These are phyloP conservation scores for Pulveroboletus ridleyi DNA, from an alignment of 1,284 basidiomycete species.

Conservation along the genomic window DNA sequence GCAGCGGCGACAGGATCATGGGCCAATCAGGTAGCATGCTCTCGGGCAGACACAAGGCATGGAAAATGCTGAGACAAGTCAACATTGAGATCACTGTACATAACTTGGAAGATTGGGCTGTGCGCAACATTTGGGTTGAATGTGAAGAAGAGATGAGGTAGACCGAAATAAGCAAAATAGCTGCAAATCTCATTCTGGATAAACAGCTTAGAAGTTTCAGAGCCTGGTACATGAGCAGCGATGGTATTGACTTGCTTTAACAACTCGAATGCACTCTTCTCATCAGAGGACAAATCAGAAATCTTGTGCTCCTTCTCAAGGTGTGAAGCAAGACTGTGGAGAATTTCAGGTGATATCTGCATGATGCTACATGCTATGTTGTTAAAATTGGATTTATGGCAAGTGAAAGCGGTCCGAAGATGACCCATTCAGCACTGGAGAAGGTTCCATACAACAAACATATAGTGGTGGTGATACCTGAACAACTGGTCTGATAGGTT, in stretches of 20 bases:
- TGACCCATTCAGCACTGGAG: neutral
- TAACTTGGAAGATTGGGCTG: slow-evolving; percentile 25
- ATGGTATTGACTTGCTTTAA: slow-evolving; percentile 18
- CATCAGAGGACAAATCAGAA: neutral
- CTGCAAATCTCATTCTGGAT: slow-evolving; percentile 16
- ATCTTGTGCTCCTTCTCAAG: neutral
- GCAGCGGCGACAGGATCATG: slow-evolving; percentile 18
- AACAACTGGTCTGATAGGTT: neutral
- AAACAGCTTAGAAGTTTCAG: slow-evolving; percentile 21
- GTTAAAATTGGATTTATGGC: neutral
- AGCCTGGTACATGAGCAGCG: slow-evolving; percentile 16
- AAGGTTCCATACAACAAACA: neutral
- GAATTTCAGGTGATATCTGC: neutral
- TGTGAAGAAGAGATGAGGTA: slow-evolving; percentile 20
- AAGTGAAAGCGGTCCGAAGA: neutral
- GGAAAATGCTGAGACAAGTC: slow-evolving; percentile 15
- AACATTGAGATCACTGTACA: slow-evolving; percentile 16
- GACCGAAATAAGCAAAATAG: slow-evolving; percentile 19
- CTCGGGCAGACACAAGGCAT: slow-evolving; percentile 1
- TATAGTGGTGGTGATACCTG: neutral
- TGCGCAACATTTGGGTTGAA: slow-evolving; percentile 21
- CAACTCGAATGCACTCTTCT: slow-evolving; percentile 1
- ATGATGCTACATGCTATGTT: neutral
- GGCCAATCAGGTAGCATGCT: slow-evolving; percentile 6
- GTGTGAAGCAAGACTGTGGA: neutral